A percentile compares a stretch with the other conserved stretches of the same genome.
Conservation (phyloP, 345 rosid species). For the Arabis alpina region DNA sequence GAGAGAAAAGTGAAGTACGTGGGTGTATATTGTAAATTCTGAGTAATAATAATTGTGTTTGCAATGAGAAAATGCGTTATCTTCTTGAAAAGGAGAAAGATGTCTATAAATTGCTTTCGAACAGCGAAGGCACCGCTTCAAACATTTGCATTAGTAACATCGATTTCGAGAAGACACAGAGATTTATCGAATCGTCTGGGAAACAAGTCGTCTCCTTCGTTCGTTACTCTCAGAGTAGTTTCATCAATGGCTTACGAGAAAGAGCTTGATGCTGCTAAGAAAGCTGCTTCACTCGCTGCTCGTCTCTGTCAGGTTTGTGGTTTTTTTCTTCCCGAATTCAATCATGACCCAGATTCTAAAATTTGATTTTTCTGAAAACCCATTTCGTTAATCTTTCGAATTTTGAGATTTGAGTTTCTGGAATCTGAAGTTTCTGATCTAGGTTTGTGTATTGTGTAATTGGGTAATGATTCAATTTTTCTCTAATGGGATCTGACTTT, state of each 20-base stretch:
- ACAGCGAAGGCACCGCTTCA: conserved; percentile 31
- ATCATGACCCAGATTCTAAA: conserved; percentile 22
- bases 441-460: background rate
- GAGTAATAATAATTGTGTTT: conserved; percentile 11
- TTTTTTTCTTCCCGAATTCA: background rate
- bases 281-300: conserved; percentile 87
- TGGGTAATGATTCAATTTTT: background rate
- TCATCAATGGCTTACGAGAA: conserved; percentile 74
- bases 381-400: conserved; percentile 24
- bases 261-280: conserved; percentile 91
- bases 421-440: background rate
- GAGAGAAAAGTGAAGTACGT: background rate
- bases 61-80: conserved; percentile 20
- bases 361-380: conserved; percentile 21
- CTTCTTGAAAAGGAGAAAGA: conserved; percentile 29
- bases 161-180: conserved; percentile 25
- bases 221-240: conserved; percentile 35
- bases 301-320: conserved; percentile 77
- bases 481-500: background rate
- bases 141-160: conserved; percentile 10
- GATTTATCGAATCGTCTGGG: conserved; percentile 21
- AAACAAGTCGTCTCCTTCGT: conserved; percentile 34
- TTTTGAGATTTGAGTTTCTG: background rate
- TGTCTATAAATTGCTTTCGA: conserved; percentile 49
- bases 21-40: background rate